Conservation (phyloP, 1,284 basidiomycete species). For the Trichosporon faecale region DNA sequence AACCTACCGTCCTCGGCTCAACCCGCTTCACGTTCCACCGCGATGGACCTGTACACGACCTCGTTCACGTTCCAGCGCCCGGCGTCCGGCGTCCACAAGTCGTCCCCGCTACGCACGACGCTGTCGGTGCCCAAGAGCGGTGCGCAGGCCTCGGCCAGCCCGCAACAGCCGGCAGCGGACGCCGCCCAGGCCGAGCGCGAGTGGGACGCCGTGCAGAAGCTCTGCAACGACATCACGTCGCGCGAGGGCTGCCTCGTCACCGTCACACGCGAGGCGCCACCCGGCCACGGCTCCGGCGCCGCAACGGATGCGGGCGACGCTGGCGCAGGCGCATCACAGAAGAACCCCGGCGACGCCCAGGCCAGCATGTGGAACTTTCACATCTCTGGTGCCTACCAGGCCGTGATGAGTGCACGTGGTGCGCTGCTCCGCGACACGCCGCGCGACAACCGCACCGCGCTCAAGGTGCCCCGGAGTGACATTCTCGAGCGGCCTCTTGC, state of each 20-base stretch:
- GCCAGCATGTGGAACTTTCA: slow-evolving; percentile 71
- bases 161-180: slow-evolving; percentile 13
- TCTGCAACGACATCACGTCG: slow-evolving; percentile 73
- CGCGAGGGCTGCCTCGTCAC: slow-evolving; percentile 77
- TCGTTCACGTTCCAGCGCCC: slow-evolving; percentile 55
- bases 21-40: slow-evolving; percentile 19
- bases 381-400: slow-evolving; percentile 83
- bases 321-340: slow-evolving; percentile 9
- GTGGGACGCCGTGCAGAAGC: slow-evolving; percentile 71
- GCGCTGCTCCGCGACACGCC: slow-evolving; percentile 86
- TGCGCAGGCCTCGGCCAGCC: slow-evolving; percentile 23
- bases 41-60: slow-evolving; percentile 88
- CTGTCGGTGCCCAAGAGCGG: slow-evolving; percentile 27
- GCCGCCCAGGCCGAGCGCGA: slow-evolving; percentile 40
- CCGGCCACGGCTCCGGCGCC: background rate
- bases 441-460: slow-evolving; percentile 74
- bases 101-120: slow-evolving; percentile 22
- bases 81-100: slow-evolving; percentile 17
- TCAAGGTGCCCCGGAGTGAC: slow-evolving; percentile 88
- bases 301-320: background rate
- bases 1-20: slow-evolving; percentile 19
- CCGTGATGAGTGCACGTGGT: slow-evolving; percentile 86
- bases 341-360: background rate
- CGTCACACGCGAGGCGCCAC: slow-evolving; percentile 60
- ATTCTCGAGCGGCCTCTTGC: slow-evolving; percentile 76